Conservation (phyloP, 164 flowering plant genomes). For the Dillenia suffruticosa region DNA sequence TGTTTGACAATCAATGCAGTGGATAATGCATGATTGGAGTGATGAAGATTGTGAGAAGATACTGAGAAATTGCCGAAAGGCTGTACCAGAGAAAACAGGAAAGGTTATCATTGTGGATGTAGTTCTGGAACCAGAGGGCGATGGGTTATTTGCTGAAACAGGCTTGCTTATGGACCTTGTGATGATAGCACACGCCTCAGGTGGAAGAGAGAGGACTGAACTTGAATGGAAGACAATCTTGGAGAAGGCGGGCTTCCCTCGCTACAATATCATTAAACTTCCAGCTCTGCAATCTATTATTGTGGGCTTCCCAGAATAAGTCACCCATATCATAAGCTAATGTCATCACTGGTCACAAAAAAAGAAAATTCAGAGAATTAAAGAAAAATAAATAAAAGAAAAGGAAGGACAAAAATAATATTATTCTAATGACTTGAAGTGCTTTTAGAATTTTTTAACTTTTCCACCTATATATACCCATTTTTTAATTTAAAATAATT, state of each 20-base stretch:
- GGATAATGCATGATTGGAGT: slow-evolving; percentile 27
- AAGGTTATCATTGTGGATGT: slow-evolving; percentile 37
- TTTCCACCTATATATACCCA: too few species aligned
- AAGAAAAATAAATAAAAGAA: too few species aligned
- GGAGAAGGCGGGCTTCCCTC: slow-evolving; percentile 2
- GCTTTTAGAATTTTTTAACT: too few species aligned
- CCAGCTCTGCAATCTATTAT: slow-evolving; percentile 6
- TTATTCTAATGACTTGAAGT: too few species aligned
- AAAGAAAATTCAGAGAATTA: too few species aligned
- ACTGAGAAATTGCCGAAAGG: slow-evolving; percentile 29
- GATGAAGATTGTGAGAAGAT: slow-evolving; percentile 35
- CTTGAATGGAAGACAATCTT: slow-evolving; percentile 9
- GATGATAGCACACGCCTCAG: slow-evolving; percentile 5
- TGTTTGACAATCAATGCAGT: slow-evolving; percentile 10
- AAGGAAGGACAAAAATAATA: too few species aligned
- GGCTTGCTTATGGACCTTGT: slow-evolving; percentile 9
- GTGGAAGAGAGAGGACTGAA: slow-evolving; percentile 13
- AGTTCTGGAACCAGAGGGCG: slow-evolving; percentile 15
- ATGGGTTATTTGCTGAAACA: slow-evolving; percentile 2
- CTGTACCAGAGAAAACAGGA: slow-evolving; percentile 28
- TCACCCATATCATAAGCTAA: too few species aligned
- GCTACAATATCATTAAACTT: slow-evolving; percentile 5
- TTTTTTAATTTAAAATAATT: too few species aligned
- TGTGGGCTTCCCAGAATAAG: slow-evolving; percentile 10
- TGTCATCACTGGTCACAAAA: too few species aligned